These are phyloP conservation scores for Candida tammaniensis DNA, from an alignment of 805 yeast genomes.

Conservation along the genomic window DNA sequence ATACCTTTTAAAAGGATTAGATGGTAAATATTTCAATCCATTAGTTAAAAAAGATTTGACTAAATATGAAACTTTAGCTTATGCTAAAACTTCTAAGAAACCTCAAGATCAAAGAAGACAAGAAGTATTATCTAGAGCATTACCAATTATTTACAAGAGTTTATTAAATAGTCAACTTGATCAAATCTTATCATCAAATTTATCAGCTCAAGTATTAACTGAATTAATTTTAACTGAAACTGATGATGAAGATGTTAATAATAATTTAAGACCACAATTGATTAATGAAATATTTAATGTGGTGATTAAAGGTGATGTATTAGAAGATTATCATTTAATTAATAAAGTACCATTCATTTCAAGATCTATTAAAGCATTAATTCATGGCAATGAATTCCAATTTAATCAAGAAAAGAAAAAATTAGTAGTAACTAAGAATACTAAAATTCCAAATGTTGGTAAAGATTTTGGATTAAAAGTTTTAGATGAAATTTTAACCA, in stretches of 20 bases:
- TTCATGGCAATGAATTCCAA: slow-evolving; percentile 85
- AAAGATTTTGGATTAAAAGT: slow-evolving; percentile 56
- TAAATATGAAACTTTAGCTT: slow-evolving; percentile 56
- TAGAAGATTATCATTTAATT: slow-evolving; percentile 64
- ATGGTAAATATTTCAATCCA: slow-evolving; percentile 81
- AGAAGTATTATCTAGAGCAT: slow-evolving; percentile 64
- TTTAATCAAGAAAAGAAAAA: slow-evolving; percentile 47
- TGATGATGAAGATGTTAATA: slow-evolving; percentile 38
- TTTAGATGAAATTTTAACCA: slow-evolving; percentile 50
- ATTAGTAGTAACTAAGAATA: slow-evolving; percentile 38
- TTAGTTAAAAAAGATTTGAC: slow-evolving; percentile 54
- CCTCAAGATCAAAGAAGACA: slow-evolving; percentile 71
- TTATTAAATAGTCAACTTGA: slow-evolving; percentile 47
- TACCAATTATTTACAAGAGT: slow-evolving; percentile 61
- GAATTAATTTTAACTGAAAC: slow-evolving; percentile 57
- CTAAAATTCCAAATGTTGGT: slow-evolving; percentile 49
- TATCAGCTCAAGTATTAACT: slow-evolving; percentile 80
- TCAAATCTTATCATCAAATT: slow-evolving; percentile 56
- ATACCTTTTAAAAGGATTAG: slow-evolving; percentile 73
- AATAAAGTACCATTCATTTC: slow-evolving; percentile 66
- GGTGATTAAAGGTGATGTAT: slow-evolving; percentile 60
- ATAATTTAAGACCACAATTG: slow-evolving; percentile 44
- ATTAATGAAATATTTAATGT: slow-evolving; percentile 55
- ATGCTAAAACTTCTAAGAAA: slow-evolving; percentile 74
- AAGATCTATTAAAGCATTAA: slow-evolving; percentile 69